Percentiles rank a stretch among this genome's conserved stretches.
These are phyloP conservation scores for Camelina hispida DNA, from an alignment of 345 rosid genomes.

Conservation along the genomic window DNA sequence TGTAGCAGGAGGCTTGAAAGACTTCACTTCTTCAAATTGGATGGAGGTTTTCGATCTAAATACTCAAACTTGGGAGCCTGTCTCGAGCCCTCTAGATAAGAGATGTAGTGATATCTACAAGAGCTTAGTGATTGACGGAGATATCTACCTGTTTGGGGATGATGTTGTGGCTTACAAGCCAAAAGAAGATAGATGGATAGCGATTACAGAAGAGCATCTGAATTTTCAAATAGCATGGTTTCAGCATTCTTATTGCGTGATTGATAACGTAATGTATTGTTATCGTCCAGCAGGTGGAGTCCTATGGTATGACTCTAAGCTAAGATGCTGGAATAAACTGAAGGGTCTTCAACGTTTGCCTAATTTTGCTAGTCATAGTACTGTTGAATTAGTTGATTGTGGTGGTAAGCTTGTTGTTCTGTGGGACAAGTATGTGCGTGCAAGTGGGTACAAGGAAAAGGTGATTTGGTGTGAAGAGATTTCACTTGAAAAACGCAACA, in stretches of 20 bases:
- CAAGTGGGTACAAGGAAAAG: constrained; percentile 32
- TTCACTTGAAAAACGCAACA: constrained; percentile 48
- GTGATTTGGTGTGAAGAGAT: constrained; percentile 73
- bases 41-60: not conserved
- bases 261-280: not conserved
- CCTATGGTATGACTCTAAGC: not conserved
- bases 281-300: too few relatives aligned
- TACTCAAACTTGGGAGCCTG: constrained; percentile 19
- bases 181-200: not conserved
- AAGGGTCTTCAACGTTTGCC: constrained; percentile 59
- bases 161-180: not conserved
- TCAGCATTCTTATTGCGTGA: constrained; percentile 18
- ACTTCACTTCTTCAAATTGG: not conserved
- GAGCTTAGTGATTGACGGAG: not conserved
- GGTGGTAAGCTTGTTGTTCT: constrained; percentile 74
- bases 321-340: constrained; percentile 54
- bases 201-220: constrained; percentile 11
- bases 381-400: constrained; percentile 16
- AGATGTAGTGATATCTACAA: not conserved
- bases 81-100: not conserved
- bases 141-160: not conserved
- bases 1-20: not conserved
- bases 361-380: constrained; percentile 56
- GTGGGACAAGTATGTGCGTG: constrained; percentile 58
- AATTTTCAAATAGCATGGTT: constrained; percentile 58